These are phyloP conservation scores for Calonectria pseudoreteaudii DNA, from an alignment of 2,329 filamentous ascomycete species.

Conservation along the genomic window DNA sequence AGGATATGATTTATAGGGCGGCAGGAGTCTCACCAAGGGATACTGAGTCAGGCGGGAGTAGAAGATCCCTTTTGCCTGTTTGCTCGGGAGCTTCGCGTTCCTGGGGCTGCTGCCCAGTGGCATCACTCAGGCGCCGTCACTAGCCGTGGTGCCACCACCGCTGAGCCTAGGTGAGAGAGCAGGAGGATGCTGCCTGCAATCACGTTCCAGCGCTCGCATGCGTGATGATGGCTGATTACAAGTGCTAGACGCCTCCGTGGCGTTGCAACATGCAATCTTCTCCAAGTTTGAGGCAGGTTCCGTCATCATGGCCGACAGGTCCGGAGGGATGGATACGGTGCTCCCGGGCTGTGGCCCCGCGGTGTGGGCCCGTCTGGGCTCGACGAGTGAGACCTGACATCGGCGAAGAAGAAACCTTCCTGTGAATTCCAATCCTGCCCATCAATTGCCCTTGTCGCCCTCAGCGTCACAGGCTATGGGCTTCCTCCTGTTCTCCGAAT, in stretches of 20 bases:
- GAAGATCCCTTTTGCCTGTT: not conserved
- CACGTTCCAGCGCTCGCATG: not conserved
- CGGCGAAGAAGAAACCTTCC: not conserved
- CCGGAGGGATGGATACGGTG: conserved; percentile 21
- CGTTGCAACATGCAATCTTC: not conserved
- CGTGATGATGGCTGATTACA: not conserved
- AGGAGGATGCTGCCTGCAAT: not conserved
- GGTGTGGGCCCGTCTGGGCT: conserved; percentile 30
- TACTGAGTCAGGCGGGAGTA: not conserved
- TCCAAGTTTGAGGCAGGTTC: not conserved
- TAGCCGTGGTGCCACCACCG: conserved; percentile 13
- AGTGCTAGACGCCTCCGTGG: not conserved
- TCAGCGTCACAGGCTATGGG: not conserved
- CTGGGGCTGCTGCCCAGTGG: conserved; percentile 18
- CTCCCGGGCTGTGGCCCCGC: conserved; percentile 40
- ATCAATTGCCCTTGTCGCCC: not conserved
- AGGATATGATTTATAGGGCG: not conserved
- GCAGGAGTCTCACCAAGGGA: not conserved
- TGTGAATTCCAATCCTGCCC: conserved; percentile 1
- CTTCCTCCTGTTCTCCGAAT: not conserved
- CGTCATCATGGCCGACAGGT: conserved; percentile 5
- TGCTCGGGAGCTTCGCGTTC: conserved; percentile 15
- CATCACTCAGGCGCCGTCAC: conserved; percentile 14
- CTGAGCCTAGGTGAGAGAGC: not conserved
- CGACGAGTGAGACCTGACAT: not conserved